Conservation (phyloP, 164 flowering plant genomes). For the Magnolia changhungtana region DNA sequence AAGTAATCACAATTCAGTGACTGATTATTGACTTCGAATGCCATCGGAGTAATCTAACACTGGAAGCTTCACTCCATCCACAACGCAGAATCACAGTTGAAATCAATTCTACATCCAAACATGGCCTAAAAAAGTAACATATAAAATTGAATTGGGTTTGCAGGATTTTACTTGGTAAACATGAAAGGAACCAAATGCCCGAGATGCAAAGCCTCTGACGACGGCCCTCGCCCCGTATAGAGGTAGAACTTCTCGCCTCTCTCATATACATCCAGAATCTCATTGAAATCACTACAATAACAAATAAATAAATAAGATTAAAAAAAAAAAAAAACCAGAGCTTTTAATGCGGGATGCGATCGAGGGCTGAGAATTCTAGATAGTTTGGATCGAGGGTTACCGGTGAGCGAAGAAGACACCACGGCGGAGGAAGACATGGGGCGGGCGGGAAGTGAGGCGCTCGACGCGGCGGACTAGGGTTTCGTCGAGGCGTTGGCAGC, state of each 20-base stretch:
- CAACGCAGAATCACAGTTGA: too few relatives aligned
- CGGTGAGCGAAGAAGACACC: conserved; percentile 94
- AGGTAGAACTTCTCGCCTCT: conserved; percentile 81
- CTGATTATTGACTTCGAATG: too few relatives aligned
- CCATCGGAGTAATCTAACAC: too few relatives aligned
- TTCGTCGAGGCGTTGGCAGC: conserved; percentile 74
- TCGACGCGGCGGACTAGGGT: conserved; percentile 61
- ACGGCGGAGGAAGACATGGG: conserved; percentile 95
- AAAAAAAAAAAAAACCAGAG: background rate
- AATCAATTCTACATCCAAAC: too few relatives aligned
- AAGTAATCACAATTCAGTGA: too few relatives aligned
- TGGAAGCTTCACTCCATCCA: too few relatives aligned
- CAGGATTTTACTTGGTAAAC: conserved; percentile 73
- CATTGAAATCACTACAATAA: conserved; percentile 57
- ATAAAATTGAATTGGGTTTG: background rate
- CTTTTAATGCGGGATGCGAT: background rate
- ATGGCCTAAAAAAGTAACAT: background rate
- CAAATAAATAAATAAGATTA: background rate
- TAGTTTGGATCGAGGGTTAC: conserved; percentile 13
- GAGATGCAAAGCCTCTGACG: conserved; percentile 89
- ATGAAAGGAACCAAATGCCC: conserved; percentile 91
- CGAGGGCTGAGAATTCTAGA: background rate
- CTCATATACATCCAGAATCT: conserved; percentile 74
- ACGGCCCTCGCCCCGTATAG: conserved; percentile 90
- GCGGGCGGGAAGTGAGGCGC: conserved; percentile 72